Evolutionary conservation across 2,329 filamentous ascomycete genomes (phyloP).

Genomic region (Diaporthe ilicicola): DNA sequence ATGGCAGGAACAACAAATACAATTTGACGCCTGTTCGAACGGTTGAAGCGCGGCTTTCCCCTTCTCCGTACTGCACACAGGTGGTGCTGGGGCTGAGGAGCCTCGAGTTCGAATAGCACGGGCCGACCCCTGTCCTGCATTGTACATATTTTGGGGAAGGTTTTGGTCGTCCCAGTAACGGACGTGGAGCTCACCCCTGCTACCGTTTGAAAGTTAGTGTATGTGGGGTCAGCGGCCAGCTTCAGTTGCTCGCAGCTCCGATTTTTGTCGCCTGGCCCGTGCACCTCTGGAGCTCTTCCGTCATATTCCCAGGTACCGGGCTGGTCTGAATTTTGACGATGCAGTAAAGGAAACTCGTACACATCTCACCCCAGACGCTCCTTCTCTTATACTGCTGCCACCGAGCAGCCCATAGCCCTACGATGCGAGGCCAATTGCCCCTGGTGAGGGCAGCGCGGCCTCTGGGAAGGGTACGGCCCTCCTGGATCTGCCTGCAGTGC

Average conservation of each 20-base stretch:
- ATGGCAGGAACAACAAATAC: neutral
- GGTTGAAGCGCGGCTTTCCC: neutral
- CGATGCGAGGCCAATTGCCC: constrained; percentile 55
- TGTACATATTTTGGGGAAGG: constrained; percentile 3
- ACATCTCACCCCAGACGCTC: constrained; percentile 11
- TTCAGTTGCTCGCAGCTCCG: neutral
- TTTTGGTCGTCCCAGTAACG: constrained; percentile 24
- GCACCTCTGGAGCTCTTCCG: constrained; percentile 7
- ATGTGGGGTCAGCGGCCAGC: neutral
- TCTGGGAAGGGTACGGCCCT: constrained; percentile 36
- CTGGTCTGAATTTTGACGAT: constrained; percentile 30
- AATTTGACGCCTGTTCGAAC: neutral
- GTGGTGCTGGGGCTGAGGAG: constrained; percentile 1
- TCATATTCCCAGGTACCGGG: constrained; percentile 6
- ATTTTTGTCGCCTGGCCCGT: neutral
- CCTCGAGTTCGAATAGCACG: constrained; percentile 2
- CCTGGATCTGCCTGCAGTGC: constrained; percentile 63
- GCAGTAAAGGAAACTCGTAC: neutral
- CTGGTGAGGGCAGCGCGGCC: constrained; percentile 47
- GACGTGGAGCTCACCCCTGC: constrained; percentile 2
- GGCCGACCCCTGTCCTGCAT: neutral
- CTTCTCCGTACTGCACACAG: constrained; percentile 10
- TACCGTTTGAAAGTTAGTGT: neutral
- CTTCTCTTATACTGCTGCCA: constrained; percentile 6
- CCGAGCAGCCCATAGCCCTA: constrained; percentile 33